Evolutionary conservation across 345 rosid genomes (phyloP), one percentile per base, ranked within the genome.

Genomic region (Euphorbia lathyris): DNA sequence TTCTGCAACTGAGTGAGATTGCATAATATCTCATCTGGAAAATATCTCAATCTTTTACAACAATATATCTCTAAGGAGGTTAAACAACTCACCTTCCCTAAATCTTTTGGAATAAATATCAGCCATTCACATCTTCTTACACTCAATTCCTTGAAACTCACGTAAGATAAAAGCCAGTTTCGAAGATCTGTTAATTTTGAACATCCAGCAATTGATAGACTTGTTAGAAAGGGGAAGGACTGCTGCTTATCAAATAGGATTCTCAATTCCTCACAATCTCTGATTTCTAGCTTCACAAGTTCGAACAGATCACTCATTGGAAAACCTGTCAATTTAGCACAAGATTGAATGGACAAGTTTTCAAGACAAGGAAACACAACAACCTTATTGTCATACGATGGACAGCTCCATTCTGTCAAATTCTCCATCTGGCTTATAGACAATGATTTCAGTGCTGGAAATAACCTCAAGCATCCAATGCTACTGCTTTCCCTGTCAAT

Each of bases 341-440:
- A 70, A 1, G 5, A 2, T 0, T 3, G 0, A 61, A 75, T 58
- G n/a, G 20, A 32, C 45, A 70, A 38, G 0, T 48, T 42, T 25
- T 64, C 32, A 0, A 75, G 78, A 45, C 45, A 48, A 65, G 79
- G 74, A 58, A 75, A 70, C 8, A 45, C 22, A 3, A 6, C 14
- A 5, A 48, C 43, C 17, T 17, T 36, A 9, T 9, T 34, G 38
- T 7, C 5, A 0, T 10, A n/a, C 9, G 47, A 26, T 34, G 74
- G 64, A 4, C 20, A 19, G 8, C 1, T 57, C 78, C 64, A 60
- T 32, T 60, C 64, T 6, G 9, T 23, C n/a, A 60, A 60, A 8
- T 1, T 19, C 12, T 34, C 19, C 64, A 60, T 32, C 1, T 0
- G 2, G 7, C 23, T 32, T 9, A 60, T 17, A 17, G 13, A 17